A percentile compares a stretch with the other conserved stretches of the same genome.
phyloP scores from a whole-genome alignment of 768 basidiomycete genomes.

The Hygrophoropsis aurantiaca region DNA sequence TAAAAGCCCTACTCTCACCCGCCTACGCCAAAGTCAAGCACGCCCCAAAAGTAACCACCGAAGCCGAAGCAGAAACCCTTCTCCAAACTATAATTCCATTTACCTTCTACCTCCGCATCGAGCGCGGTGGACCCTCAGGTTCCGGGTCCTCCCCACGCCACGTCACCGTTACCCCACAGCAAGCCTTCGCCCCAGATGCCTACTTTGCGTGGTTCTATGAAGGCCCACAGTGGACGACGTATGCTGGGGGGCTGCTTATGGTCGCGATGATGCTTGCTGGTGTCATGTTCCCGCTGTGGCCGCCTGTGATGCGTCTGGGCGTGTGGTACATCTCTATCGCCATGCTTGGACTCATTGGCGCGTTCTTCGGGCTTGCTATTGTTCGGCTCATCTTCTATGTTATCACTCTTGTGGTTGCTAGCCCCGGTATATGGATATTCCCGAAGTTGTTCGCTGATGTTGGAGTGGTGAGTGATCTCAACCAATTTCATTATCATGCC shows the following conservation, averaged over 20 bases:
- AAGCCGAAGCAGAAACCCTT: conserved; percentile 69
- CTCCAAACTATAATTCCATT: conserved; percentile 73
- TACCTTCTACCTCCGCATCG: conserved; percentile 92
- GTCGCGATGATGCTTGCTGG: conserved; percentile 92
- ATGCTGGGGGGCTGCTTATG: conserved; percentile 88
- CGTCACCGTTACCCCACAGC: conserved; percentile 67
- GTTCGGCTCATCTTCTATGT: conserved; percentile 92
- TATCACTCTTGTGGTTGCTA: conserved; percentile 81
- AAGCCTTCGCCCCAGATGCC: conserved; percentile 71
- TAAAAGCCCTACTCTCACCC: conserved; percentile 89
- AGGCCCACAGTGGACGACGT: conserved; percentile 90
- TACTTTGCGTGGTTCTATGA: conserved; percentile 99
- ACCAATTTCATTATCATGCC: not conserved
- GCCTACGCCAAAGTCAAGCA: conserved; percentile 89
- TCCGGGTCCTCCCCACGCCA: conserved; percentile 76
- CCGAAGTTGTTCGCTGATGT: conserved; percentile 97
- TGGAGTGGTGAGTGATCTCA: conserved; percentile 77
- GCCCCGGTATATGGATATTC: conserved; percentile 98
- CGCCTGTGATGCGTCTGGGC: conserved; percentile 85
- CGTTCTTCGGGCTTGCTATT: conserved; percentile 90
- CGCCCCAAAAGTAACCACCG: conserved; percentile 68
- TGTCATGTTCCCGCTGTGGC: conserved; percentile 99
- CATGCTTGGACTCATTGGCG: conserved; percentile 82
- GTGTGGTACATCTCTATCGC: conserved; percentile 94
- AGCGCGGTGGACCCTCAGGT: conserved; percentile 56